phyloP scores from a whole-genome alignment of 345 rosid species.

The Hibiscus trionum region DNA sequence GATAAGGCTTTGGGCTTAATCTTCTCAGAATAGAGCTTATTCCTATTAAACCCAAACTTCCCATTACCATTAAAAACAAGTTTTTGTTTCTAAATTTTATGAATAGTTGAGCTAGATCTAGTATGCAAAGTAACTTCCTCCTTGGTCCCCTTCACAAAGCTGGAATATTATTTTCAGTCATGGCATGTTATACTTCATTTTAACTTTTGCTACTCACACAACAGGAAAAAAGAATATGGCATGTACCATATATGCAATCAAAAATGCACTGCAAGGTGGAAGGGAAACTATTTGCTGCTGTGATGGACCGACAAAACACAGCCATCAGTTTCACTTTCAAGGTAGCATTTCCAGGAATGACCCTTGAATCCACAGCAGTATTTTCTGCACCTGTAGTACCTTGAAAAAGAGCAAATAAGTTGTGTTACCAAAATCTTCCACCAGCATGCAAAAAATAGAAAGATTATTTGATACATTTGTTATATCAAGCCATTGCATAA shows the following conservation, averaged over 20 bases:
- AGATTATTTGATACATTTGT: not conserved
- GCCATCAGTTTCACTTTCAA: slow-evolving; percentile 71
- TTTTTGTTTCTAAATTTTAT: not conserved
- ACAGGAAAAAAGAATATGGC: not conserved
- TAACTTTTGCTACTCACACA: not conserved
- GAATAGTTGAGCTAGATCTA: not conserved
- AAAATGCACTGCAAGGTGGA: slow-evolving; percentile 92
- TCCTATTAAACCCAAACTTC: not conserved
- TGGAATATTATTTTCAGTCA: not conserved
- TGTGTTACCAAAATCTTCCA: not conserved
- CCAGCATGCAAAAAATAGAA: not conserved
- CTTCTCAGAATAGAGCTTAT: not conserved
- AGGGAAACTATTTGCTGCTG: slow-evolving; percentile 90
- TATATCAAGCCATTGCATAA: not conserved
- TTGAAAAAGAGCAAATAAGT: slow-evolving; percentile 25
- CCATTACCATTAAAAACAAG: not conserved
- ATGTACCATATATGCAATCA: slow-evolving; percentile 84
- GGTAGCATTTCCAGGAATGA: slow-evolving; percentile 62
- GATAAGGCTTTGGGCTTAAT: not conserved
- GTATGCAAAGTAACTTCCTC: not conserved
- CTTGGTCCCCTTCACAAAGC: not conserved
- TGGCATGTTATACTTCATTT: slow-evolving; percentile 1
- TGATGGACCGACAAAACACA: slow-evolving; percentile 66
- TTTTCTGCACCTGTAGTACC: slow-evolving; percentile 55
- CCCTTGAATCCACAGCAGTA: slow-evolving; percentile 54